Conservation (phyloP, 495 filamentous ascomycete species). For the Hypoxylon perforatum region DNA sequence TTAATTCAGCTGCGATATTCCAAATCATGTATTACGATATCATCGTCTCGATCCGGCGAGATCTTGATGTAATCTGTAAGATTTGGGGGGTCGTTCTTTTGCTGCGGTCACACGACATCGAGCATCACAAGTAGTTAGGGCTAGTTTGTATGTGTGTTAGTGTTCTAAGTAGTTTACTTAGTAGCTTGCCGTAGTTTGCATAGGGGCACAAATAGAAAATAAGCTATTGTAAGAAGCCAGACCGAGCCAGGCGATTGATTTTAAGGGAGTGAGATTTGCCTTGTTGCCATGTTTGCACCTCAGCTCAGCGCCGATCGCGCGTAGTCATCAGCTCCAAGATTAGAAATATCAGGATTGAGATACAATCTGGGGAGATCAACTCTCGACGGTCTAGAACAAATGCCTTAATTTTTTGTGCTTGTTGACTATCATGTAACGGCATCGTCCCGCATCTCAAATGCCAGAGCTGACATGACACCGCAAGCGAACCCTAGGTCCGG, state of each 20-base stretch:
- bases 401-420: neutral
- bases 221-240: neutral
- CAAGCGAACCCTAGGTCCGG: conserved; percentile 6
- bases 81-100: neutral
- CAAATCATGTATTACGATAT: conserved; percentile 7
- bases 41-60: conserved; percentile 7
- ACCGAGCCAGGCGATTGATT: conserved; percentile 6
- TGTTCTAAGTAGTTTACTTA: neutral
- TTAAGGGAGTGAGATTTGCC: no score
- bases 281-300: conserved; percentile 22
- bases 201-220: neutral
- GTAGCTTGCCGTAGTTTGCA: neutral
- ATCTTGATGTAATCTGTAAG: conserved; percentile 8
- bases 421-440: neutral
- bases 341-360: no score
- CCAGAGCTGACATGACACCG: conserved; percentile 7
- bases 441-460: conserved; percentile 19
- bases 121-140: conserved; percentile 3
- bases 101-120: conserved; percentile 1
- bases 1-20: neutral
- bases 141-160: neutral
- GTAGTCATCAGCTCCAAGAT: no score
- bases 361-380: no score
- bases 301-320: neutral
- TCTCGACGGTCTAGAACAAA: conserved; percentile 22